Evolutionary conservation across 1,139 yeast species (phyloP), one percentile per base, ranked within the genome.

Genomic region (Yamadazyma spencermartinsiae): DNA sequence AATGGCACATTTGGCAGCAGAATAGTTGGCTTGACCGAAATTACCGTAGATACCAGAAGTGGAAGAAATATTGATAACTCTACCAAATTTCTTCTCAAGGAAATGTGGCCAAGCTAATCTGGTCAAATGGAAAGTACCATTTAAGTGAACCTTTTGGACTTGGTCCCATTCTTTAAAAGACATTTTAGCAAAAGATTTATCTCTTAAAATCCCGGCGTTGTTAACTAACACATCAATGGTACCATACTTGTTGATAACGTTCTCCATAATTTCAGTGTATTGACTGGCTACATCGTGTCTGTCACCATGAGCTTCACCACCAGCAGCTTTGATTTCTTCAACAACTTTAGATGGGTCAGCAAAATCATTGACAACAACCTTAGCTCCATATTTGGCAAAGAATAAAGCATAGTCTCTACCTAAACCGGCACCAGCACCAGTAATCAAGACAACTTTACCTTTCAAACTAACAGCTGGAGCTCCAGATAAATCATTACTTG

Each of bases 21-120:
- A 82, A 62, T 92, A 92, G 72, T 92, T 92, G 43, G 97, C 86
- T 70, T 92, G 98, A 38, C 98, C 98, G 66, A 92, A 92, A 72
- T 86, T 88, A 53, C 98, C 98, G 63, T 92, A 92, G 53, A 92
- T 88, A 55, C 98, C 98, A 11, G 97, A 89, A 19, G 98, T 92
- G 17, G 97, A 88, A 28, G 97, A 76, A 36, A 95, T 86, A 66
- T 92, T 92, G 53, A 92, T 76, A 45, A 92, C 82, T 52, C 82
- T 76, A 55, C 98, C 98, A 44, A 75, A 75, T 55, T 82, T 80
- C 65, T 89, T 89, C 60, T 86, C 79, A 44, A 76, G 54, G 63
- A 90, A 85, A 54, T 85, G 69, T 36, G 96, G 96, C 97, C 97
- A 92, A 11, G 95, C 96, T 44, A 92, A 85, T 62, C 87, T 84